Percentiles rank a stretch among this genome's conserved stretches.
Evolutionary conservation across 1,284 basidiomycete genomes (phyloP).

Genomic region (Microbotryum violaceum): DNA sequence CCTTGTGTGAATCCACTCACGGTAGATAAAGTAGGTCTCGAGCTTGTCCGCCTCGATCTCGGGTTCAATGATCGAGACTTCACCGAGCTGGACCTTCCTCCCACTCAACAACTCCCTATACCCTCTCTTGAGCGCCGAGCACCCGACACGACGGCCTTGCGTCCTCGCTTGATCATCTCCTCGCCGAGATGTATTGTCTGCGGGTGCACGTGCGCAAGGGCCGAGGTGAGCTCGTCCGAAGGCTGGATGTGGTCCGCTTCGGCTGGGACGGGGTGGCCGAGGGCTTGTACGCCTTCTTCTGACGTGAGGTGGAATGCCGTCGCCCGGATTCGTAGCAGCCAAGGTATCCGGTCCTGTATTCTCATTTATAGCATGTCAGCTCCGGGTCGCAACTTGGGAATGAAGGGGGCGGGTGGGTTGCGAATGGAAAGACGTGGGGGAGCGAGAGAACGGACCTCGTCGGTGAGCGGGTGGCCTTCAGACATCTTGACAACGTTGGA

Average conservation of each 20-base stretch:
- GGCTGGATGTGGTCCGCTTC: constrained; percentile 37
- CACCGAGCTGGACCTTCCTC: not conserved
- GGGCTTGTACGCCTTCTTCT: constrained; percentile 14
- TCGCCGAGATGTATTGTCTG: constrained; percentile 19
- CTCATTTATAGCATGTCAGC: too few species aligned
- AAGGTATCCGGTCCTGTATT: constrained; percentile 63
- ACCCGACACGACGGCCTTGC: constrained; percentile 65
- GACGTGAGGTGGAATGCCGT: constrained; percentile 48
- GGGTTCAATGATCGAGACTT: constrained; percentile 35
- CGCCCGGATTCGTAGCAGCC: constrained; percentile 66
- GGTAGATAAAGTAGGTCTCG: constrained; percentile 72
- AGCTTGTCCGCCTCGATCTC: constrained; percentile 40
- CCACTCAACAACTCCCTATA: constrained; percentile 76
- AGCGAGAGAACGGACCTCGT: constrained; percentile 46
- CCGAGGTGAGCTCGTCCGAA: constrained; percentile 40
- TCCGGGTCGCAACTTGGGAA: not conserved
- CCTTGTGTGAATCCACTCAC: constrained; percentile 11
- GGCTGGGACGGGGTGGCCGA: constrained; percentile 6
- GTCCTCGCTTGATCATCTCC: constrained; percentile 33
- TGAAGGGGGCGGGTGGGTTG: not conserved
- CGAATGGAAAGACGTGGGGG: not conserved
- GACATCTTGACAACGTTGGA: constrained; percentile 85
- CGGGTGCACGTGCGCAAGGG: constrained; percentile 21
- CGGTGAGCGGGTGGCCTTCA: constrained; percentile 64
- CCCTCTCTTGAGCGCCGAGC: constrained; percentile 70